These are phyloP conservation scores for Tulasnella sp. DNA, from an alignment of 768 basidiomycete species.

Conservation along the genomic window DNA sequence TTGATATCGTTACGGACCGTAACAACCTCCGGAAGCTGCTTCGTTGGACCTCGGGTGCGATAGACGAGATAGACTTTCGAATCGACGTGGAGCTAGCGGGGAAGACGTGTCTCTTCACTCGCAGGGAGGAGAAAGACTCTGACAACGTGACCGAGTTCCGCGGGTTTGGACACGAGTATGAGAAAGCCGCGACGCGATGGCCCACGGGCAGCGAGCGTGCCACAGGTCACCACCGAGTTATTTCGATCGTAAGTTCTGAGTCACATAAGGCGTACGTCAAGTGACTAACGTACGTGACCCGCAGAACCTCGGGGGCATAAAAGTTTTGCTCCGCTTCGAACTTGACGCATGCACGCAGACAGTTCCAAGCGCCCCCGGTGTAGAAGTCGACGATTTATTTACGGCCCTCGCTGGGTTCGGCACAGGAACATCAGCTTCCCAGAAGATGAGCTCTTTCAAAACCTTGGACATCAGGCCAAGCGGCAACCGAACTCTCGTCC, in stretches of 20 bases:
- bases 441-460: neutral
- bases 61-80: too few species aligned
- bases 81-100: too few species aligned
- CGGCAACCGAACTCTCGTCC: conserved; percentile 30
- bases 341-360: conserved; percentile 2
- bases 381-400: conserved; percentile 26
- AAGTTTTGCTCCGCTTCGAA: conserved; percentile 11
- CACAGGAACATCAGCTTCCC: neutral
- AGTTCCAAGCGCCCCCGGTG: conserved; percentile 12
- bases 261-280: neutral
- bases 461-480: conserved; percentile 26
- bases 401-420: conserved; percentile 11
- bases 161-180: conserved; percentile 53
- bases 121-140: neutral
- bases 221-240: conserved; percentile 53
- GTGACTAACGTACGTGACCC: neutral
- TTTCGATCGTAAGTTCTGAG: conserved; percentile 25
- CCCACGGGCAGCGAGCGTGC: conserved; percentile 44
- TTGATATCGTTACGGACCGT: too few species aligned
- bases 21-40: too few species aligned
- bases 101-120: too few species aligned
- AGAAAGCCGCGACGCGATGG: conserved; percentile 46
- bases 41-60: too few species aligned
- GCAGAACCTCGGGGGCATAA: neutral
- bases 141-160: conserved; percentile 12